Percentiles rank a stretch among this genome's conserved stretches.
Conservation (phyloP, 768 basidiomycete species). For the Crepidotus variabilis region DNA sequence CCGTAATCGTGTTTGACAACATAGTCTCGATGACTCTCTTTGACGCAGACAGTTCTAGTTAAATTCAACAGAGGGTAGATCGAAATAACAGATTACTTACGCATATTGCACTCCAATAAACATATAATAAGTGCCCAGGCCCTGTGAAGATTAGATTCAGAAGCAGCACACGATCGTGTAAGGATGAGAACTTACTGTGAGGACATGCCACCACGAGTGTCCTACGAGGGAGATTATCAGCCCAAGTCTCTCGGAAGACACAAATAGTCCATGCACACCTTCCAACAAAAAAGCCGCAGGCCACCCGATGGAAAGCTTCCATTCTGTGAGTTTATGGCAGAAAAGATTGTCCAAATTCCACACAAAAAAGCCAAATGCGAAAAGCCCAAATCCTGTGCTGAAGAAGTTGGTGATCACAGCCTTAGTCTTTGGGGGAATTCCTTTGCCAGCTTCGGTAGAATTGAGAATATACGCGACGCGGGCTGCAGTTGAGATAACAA, state of each 20-base stretch:
- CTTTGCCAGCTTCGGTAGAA: slow-evolving; percentile 32
- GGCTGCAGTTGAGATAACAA: slow-evolving; percentile 45
- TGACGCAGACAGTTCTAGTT: slow-evolving; percentile 53
- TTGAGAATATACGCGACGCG: slow-evolving; percentile 53
- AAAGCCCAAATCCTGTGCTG: slow-evolving; percentile 48
- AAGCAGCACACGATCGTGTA: neutral
- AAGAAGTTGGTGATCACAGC: slow-evolving; percentile 41
- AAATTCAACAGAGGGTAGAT: neutral
- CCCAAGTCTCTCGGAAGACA: neutral
- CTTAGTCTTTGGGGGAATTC: slow-evolving; percentile 42
- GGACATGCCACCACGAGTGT: slow-evolving; percentile 74
- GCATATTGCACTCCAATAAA: slow-evolving; percentile 44
- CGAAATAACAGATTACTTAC: slow-evolving; percentile 25
- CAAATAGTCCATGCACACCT: slow-evolving; percentile 29
- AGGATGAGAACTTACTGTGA: slow-evolving; percentile 42
- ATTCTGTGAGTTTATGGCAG: slow-evolving; percentile 52
- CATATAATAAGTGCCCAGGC: slow-evolving; percentile 48
- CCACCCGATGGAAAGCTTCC: slow-evolving; percentile 59
- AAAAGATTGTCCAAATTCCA: slow-evolving; percentile 85
- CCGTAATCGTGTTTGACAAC: slow-evolving; percentile 36
- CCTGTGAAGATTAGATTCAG: slow-evolving; percentile 23
- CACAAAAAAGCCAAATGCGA: slow-evolving; percentile 62
- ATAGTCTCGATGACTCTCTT: slow-evolving; percentile 53
- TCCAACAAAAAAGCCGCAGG: slow-evolving; percentile 65
- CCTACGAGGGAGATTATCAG: slow-evolving; percentile 29